Evolutionary conservation across 2,329 filamentous ascomycete genomes (phyloP), one percentile per base, ranked within the genome.

Genomic region (Diplodia sapinea): DNA sequence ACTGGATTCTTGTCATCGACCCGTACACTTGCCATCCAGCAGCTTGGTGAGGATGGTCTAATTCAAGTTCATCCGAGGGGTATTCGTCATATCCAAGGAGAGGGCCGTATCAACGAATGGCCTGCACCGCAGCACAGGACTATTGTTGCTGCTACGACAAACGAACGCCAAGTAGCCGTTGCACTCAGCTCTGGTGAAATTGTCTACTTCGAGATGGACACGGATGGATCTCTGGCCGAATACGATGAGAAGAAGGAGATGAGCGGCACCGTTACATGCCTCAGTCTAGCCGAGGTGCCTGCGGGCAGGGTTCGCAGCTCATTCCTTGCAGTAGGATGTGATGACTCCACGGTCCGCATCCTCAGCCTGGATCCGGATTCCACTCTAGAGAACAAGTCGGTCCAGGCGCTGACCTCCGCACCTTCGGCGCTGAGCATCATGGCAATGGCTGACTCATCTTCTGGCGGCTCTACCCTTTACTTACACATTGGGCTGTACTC

Each of bases 31-130:
- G 94, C 94, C 7, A 93, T 97, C 5, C 94, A 97, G 75, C 92
- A 97, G 73, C 89, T 99, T 61, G 96, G 95, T 51, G 93, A 97
- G 67, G 92, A 97, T 76, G 92, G 93, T 31, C 84, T 98, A 50
- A 89, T 99, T 20, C 95, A 99, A 77, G 92, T 99, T 6, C 94
- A 99, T 74, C 93, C 94, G n/a, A 94, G 94, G 75, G 95, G 95
- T 66, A 97, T 99, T 69, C 88, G 94, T 59, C 94, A 97, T 74
- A 94, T 99, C 68, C 87, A 91, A 55, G 91, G 85, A 12, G 87
- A 89, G 15, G 85, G 91, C 15, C 87, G 89, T 29, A 87, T 97
- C 23, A 96, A 96, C 71, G 94, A 98, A 76, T 99, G 95, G 95
- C 89, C 91, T 15, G 91, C 92, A 5, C 96, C 96, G 0, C 91